Evolutionary conservation across 2,329 filamentous ascomycete species (phyloP), one percentile per base, ranked within the genome.

Genomic region (Venturia pyrina): DNA sequence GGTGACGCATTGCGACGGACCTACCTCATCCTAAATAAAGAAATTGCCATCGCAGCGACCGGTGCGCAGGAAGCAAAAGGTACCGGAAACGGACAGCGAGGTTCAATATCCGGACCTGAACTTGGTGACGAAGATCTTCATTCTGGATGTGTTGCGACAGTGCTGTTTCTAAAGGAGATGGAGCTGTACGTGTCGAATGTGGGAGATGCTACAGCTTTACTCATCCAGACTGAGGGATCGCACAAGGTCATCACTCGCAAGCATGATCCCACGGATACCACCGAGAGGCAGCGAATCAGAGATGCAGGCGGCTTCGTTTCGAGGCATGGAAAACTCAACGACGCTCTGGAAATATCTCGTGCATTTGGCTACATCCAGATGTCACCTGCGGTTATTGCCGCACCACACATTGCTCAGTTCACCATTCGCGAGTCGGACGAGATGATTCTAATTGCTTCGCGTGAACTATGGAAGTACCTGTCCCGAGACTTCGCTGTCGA

Each of bases 261-360:
- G 75, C 95, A 99, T 74, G 93, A 98, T 72, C 95, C 95, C 6
- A 93, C 93, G 0, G 92, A 96, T 73, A 83, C 89, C 0, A 81
- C 80, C 28, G 95, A 99, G 77, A 85, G 95, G 62, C 87, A 91
- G 66, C 89, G 95, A 21, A 97, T 99, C 71, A 88, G 95, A 48
- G 91, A 96, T 73, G 93, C 93, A 17, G 95, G 95, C 57, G 95
- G 95, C 4, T 99, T 91, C 82, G 95, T 99, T 11, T 97, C 93
- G 21, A 87, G 95, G 62, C 93, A 96, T 75, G 95, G 95, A 44
- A 93, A 91, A 73, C 82, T 99, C 62, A 98, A 99, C 72, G 95
- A 99, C 73, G 79, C 89, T 32, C 87, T 99, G 15, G 88, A 95
- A 67, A 92, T 99, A 11, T 98, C 93, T 32, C 85, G 95, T 60